These are phyloP conservation scores for Sclerotinia trifoliorum DNA, from an alignment of 2,329 filamentous ascomycete species.

Conservation along the genomic window DNA sequence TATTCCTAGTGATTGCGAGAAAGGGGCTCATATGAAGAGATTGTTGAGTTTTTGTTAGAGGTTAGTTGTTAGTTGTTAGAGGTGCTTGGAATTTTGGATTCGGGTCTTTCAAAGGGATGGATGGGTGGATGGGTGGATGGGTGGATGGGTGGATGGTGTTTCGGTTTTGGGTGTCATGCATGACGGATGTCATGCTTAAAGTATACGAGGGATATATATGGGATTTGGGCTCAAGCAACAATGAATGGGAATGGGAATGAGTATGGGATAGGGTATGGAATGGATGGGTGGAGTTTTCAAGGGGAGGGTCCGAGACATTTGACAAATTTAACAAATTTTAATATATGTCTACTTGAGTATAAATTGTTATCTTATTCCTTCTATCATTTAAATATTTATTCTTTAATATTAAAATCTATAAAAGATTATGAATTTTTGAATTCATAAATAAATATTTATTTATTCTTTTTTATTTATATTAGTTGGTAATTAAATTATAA, in stretches of 20 bases:
- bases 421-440: no score
- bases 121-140: not conserved
- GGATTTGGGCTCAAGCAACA: not conserved
- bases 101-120: no score
- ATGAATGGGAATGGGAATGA: not conserved
- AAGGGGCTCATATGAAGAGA: conserved; percentile 36
- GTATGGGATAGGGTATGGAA: not conserved
- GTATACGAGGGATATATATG: not conserved
- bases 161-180: not conserved
- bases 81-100: not conserved
- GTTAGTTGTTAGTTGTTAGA: no score
- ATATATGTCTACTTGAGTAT: not conserved
- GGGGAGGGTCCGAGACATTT: not conserved
- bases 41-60: conserved; percentile 31
- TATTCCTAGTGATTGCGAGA: conserved; percentile 37
- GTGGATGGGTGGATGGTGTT: not conserved
- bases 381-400: no score
- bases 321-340: no score
- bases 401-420: no score
- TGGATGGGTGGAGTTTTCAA: not conserved
- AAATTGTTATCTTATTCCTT: not conserved
- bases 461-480: no score
- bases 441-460: no score
- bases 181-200: not conserved
- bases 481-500: no score